phyloP scores from a whole-genome alignment of 352 stramenopile genomes.

The Labyrinthula sp. region DNA sequence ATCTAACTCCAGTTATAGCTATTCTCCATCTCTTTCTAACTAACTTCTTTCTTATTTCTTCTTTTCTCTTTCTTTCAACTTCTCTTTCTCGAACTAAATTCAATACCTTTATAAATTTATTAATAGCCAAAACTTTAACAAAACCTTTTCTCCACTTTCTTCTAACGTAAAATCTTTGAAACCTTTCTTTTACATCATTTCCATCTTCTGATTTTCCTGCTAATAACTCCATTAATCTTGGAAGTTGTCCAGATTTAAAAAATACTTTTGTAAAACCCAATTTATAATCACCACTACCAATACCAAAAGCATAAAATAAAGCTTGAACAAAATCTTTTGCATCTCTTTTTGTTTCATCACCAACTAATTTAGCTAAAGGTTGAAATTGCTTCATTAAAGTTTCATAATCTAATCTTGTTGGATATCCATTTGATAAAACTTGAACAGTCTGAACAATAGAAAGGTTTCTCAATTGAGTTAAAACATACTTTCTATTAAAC shows the following conservation, averaged over 20 bases:
- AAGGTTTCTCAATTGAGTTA: slow-evolving; percentile 53
- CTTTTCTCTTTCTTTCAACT: no score
- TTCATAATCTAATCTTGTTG: slow-evolving; percentile 50
- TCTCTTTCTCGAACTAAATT: no score
- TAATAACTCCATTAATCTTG: slow-evolving; percentile 53
- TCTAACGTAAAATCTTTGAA: slow-evolving; percentile 35
- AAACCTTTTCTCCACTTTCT: slow-evolving; percentile 47
- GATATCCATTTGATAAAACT: slow-evolving; percentile 55
- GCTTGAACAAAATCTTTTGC: slow-evolving; percentile 49
- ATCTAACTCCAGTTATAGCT: no score
- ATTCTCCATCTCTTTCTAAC: no score
- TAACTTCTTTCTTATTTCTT: no score
- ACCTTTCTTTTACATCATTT: neutral
- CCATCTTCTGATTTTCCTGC: neutral
- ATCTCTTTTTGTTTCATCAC: slow-evolving; percentile 38
- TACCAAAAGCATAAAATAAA: slow-evolving; percentile 56
- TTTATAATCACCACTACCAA: slow-evolving; percentile 50
- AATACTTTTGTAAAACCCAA: slow-evolving; percentile 63
- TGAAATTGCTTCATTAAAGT: slow-evolving; percentile 47
- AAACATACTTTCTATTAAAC: slow-evolving; percentile 53
- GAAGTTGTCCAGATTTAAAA: slow-evolving; percentile 69
- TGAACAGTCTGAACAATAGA: slow-evolving; percentile 61
- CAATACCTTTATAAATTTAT: slow-evolving; percentile 1
- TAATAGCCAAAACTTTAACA: slow-evolving; percentile 40
- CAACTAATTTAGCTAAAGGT: slow-evolving; percentile 45